Conservation (phyloP, 306 rosid genomes). For the Quercus variabilis region DNA sequence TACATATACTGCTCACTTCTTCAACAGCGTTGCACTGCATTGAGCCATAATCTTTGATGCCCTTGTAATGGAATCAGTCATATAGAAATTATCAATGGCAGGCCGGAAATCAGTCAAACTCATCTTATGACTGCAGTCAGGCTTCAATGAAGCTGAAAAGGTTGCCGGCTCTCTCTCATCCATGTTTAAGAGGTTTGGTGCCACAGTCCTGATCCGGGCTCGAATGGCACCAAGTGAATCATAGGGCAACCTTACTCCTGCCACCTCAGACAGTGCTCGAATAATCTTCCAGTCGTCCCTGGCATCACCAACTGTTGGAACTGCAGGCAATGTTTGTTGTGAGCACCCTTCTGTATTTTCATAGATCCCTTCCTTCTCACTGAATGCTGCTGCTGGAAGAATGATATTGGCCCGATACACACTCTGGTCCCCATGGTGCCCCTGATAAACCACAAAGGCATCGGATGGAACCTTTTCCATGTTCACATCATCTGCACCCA, state of each 20-base stretch:
- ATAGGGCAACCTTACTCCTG: slow-evolving; percentile 66
- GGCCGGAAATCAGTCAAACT: slow-evolving; percentile 51
- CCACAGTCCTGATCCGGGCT: slow-evolving; percentile 66
- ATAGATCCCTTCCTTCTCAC: slow-evolving; percentile 94
- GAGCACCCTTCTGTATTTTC: slow-evolving; percentile 90
- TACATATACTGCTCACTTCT: slow-evolving; percentile 57
- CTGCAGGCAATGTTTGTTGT: slow-evolving; percentile 94
- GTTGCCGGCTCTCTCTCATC: slow-evolving; percentile 85
- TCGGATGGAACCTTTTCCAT: slow-evolving; percentile 66
- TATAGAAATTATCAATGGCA: slow-evolving; percentile 82
- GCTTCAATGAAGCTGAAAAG: slow-evolving; percentile 69
- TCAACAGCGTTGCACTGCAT: slow-evolving; percentile 75
- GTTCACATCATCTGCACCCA: slow-evolving; percentile 95
- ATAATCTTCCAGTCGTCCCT: slow-evolving; percentile 97
- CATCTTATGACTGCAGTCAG: slow-evolving; percentile 40
- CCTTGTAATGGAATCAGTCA: slow-evolving; percentile 97
- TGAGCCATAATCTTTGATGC: slow-evolving; percentile 99
- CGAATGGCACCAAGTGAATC: slow-evolving; percentile 68
- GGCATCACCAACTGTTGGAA: slow-evolving; percentile 95
- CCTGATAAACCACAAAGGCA: slow-evolving; percentile 97
- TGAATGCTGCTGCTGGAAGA: slow-evolving; percentile 88
- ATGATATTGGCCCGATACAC: slow-evolving; percentile 90
- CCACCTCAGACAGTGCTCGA: slow-evolving; percentile 89
- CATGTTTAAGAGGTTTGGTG: slow-evolving; percentile 73
- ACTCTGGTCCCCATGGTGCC: slow-evolving; percentile 88